Evolutionary conservation across 805 yeast genomes (phyloP), one percentile per base, ranked within the genome.

Genomic region (Kuraishia floccosa): DNA sequence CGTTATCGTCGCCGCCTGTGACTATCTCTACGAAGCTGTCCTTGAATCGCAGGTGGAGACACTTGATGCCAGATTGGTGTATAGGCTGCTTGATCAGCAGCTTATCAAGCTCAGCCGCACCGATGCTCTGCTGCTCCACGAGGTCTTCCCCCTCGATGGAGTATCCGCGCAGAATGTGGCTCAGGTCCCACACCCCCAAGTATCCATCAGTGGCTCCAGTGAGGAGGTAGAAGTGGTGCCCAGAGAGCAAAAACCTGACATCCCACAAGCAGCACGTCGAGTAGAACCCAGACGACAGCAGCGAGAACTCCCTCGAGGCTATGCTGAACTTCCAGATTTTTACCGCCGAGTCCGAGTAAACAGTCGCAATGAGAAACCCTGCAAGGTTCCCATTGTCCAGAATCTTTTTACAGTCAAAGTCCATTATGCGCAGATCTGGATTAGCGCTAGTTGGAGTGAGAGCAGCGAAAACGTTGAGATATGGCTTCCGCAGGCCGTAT

Each of bases 1-100:
- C 80, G 52, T 89, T 87, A 45, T 91, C 98, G 48, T 91, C 98
- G 33, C 98, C 97, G 20, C 96, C 96, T 1, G 95, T 73, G 4
- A 74, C 57, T 4, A 82, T 50, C 15, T 53, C 46, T 3, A 33
- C 38, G 27, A 33, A 24, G 3, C 34, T 28, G 4, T 30, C 13
- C 5, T 32, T 30, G 17, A 38, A 25, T 30, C 34, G 2, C 37
- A 43, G 9, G 51, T 54, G 63, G n/a, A 82, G 46, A 1, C 79
- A 66, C 38, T 85, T 82, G 29, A 89, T 67, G 24, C 96, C 85
- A 24, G 89, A 84, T 50, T 87, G 95, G 45, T 91, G 98, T 9
- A 84, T 58, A 32, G 57, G 68, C 32, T 71, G 65, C 30, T 62
- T 58, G 24, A 59, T 39, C 2, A 61, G 38, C 23, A 58, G 52